These are phyloP conservation scores for Cotoneaster glaucophyllus DNA, from an alignment of 306 rosid genomes.

Conservation along the genomic window DNA sequence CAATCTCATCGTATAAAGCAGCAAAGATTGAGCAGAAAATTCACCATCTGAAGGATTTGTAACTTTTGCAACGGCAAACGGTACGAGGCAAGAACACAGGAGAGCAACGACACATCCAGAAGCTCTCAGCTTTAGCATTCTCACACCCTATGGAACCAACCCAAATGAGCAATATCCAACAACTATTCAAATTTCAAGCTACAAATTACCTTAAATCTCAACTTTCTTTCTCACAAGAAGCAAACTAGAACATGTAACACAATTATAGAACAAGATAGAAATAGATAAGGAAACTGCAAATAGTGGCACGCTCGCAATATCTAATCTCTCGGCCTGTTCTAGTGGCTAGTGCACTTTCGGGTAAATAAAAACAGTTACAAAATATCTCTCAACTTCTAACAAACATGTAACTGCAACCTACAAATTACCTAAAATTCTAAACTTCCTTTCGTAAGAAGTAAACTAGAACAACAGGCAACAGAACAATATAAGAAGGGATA, in stretches of 20 bases:
- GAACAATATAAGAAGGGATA: too few species aligned
- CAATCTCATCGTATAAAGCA: background rate
- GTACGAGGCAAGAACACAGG: slow-evolving; percentile 24
- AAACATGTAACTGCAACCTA: too few species aligned
- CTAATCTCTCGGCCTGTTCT: too few species aligned
- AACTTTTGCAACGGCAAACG: slow-evolving; percentile 29
- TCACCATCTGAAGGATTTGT: slow-evolving; percentile 79
- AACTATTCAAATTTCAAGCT: background rate
- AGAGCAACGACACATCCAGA: slow-evolving; percentile 37
- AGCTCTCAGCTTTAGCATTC: slow-evolving; percentile 41
- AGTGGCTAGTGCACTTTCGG: too few species aligned
- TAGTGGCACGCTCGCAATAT: background rate
- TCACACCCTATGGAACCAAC: background rate
- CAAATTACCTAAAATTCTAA: too few species aligned
- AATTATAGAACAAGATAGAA: background rate
- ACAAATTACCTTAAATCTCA: background rate
- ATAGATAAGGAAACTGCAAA: background rate
- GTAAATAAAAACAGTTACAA: background rate
- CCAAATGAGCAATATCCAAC: background rate
- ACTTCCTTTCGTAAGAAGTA: too few species aligned
- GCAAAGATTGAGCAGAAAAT: background rate
- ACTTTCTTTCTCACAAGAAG: background rate
- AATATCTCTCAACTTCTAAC: background rate
- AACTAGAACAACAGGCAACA: too few species aligned
- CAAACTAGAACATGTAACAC: background rate